phyloP scores from a whole-genome alignment of 108 stramenopile species.

The Cyclostephanos invisitatus region DNA sequence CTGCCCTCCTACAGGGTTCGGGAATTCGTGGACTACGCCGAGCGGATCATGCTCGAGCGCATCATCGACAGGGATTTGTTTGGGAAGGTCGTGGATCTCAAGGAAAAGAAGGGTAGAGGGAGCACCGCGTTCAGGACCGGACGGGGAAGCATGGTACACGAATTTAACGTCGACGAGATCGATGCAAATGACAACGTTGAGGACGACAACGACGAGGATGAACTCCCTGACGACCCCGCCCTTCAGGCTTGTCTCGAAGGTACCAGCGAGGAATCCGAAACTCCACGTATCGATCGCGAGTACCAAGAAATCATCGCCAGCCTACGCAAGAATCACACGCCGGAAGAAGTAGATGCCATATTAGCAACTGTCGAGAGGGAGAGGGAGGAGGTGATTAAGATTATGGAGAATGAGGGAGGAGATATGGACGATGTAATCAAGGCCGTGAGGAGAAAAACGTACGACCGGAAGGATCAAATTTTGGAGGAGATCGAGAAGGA shows the following conservation, averaged over 20 bases:
- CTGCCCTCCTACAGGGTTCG: constrained; percentile 69
- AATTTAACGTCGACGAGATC: constrained; percentile 14
- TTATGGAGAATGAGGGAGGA: constrained; percentile 76
- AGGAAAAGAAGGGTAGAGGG: constrained; percentile 28
- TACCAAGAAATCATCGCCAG: constrained; percentile 61
- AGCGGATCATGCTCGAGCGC: constrained; percentile 72
- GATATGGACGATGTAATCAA: constrained; percentile 72
- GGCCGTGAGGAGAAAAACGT: constrained; percentile 59
- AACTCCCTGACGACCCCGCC: constrained; percentile 33
- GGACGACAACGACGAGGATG: constrained; percentile 37
- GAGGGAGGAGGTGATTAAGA: constrained; percentile 70
- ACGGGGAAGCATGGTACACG: constrained; percentile 18
- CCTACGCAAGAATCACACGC: constrained; percentile 58
- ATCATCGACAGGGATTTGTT: constrained; percentile 70
- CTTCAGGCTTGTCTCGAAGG: constrained; percentile 22
- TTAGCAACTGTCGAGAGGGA: constrained; percentile 70
- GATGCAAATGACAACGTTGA: constrained; percentile 28
- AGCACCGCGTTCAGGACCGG: constrained; percentile 36
- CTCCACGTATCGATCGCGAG: constrained; percentile 36
- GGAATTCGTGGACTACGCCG: constrained; percentile 74
- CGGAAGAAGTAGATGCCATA: constrained; percentile 80
- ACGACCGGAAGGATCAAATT: constrained; percentile 64
- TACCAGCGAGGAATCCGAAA: constrained; percentile 51
- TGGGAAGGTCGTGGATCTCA: constrained; percentile 62
- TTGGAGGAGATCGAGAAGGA: constrained; percentile 48